Base-by-base conservation (phyloP, 1,284 basidiomycete species). In the Apiotrichum sp. region DNA sequence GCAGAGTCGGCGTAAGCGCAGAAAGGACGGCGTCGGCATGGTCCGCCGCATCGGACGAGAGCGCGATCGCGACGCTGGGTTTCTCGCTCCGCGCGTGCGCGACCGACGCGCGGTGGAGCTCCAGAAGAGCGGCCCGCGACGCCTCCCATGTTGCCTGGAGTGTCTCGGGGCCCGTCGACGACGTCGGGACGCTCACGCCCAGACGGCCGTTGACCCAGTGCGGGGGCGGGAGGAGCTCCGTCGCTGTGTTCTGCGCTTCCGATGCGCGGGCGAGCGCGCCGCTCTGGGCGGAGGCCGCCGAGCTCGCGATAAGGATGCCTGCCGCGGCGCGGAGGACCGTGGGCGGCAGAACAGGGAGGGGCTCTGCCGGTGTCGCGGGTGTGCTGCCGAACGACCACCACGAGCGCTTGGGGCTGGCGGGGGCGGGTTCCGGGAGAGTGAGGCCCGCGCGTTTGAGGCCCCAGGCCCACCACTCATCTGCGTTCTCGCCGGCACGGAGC, bases 221-320 rank as follows among this genome's bases (percentile, higher is more conserved):
- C 6, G 55, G 32, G 3, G 58, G n/a, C 85, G 87, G 39, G 87
- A 95, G 89, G 61, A 95, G 82, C 65, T 93, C 82, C 65, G 96
- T 84, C 22, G 93, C 89, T 46, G 79, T 79, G 62, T 81, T 78
- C 63, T 86, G 87, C 72, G 95, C 84, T 73, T 91, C 86, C 84
- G 89, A 91, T 33, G 95, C 93, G 58, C 92, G 77, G 45, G 90
- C 79, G 49, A 97, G 82, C 11, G 53, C 35, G 6, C 83, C 85
- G 0, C 81, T 77, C 13, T 81, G 83, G 9, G 88, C 86, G 14
- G 63, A 55, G 64, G 86, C 84, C 2, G 86, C 84, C 14, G 87
- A 88, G 35, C 86, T 73, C 8, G 87, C 86, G 6, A 87, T 81
- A 2, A 91, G 77, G 13, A 83, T 79, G 7, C 84, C 82, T 1